Base-by-base conservation (phyloP, 2,329 filamentous ascomycete genomes). In the Pseudocercospora cruenta region DNA sequence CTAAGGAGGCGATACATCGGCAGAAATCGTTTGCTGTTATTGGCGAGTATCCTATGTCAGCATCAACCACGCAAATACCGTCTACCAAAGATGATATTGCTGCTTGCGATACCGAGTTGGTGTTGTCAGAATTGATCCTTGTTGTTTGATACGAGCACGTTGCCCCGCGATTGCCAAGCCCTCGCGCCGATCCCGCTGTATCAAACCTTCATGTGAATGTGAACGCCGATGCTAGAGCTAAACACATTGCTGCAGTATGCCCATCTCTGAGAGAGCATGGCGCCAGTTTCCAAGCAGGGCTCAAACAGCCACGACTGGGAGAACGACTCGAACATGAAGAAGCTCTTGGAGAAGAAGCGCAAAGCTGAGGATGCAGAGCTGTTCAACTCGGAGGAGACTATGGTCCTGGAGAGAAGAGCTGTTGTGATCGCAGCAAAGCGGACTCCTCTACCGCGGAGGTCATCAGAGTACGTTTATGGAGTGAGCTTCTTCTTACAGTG, bases 321-420 rank as follows among this genome's bases (percentile, higher is more conserved):
- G 60, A 26, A 62, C 12, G 63, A 65, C 47, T 55, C 45, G n/a
- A 36, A 55, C 28, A 62, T 68, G 60, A 39, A 53, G 54, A 47
- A 53, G 16, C 45, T 63, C 8, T 49, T 62, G 22, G 47, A 63
- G 51, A 31, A 58, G 47, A 68, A 68, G 57, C 54, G 49, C 8
- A n/a, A 55, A 33, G 33, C 55, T 12, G 66, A 68, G 47, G 66
- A 65, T 36, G 33, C 55, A 14, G 66, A 68, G 31, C 21, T 60
- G 9, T 65, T 60, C 57, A 68, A 68, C 33, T 22, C 54, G 14
- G 53, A 55, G 19, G 63, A 63, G 47, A 62, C 55, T 1, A 55
- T 68, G 47, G 59, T 21, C 12, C 47, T 26, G 26, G 65, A 68
- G 60, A 54, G 62, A 9, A 57, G 51, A n/a, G 66, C 66, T 28